These are phyloP conservation scores for Rhizophagus sp. DNA, from an alignment of 192 early-diverging fungal species.

Conservation along the genomic window DNA sequence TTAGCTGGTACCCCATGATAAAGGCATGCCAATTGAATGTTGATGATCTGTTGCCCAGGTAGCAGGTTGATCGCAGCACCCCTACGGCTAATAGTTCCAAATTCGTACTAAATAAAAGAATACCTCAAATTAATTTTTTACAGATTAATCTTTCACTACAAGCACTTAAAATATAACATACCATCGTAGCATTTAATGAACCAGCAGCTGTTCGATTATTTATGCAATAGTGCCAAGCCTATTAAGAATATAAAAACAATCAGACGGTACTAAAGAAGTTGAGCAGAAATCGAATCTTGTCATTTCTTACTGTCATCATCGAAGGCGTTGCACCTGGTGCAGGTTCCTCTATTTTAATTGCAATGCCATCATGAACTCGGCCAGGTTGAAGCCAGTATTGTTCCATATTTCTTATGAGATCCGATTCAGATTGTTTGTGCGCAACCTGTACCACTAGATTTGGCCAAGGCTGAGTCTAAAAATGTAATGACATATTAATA, in stretches of 20 bases:
- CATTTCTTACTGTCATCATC: background rate
- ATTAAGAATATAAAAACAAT: slow-evolving; percentile 14
- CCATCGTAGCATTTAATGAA: background rate
- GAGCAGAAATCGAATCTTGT: background rate
- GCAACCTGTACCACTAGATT: background rate
- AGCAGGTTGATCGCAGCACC: background rate
- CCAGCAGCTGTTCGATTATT: background rate
- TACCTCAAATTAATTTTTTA: slow-evolving; percentile 4
- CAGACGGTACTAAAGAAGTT: background rate
- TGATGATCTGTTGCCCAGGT: background rate
- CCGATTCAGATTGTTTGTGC: background rate
- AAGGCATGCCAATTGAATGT: slow-evolving; percentile 17
- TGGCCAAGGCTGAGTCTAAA: slow-evolving; percentile 7
- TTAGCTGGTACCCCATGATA: slow-evolving; percentile 3
- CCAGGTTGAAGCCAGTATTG: background rate
- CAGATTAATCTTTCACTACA: background rate
- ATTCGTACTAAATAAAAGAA: slow-evolving; percentile 15
- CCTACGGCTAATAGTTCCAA: background rate
- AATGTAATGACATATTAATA: background rate
- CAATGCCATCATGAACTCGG: background rate
- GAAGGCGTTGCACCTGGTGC: background rate
- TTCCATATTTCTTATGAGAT: background rate
- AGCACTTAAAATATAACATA: slow-evolving; percentile 12
- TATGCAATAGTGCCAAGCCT: slow-evolving; percentile 17
- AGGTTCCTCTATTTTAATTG: background rate